These are phyloP conservation scores for Boletus albobrunnescens DNA, from an alignment of 1,284 basidiomycete species.

Conservation along the genomic window DNA sequence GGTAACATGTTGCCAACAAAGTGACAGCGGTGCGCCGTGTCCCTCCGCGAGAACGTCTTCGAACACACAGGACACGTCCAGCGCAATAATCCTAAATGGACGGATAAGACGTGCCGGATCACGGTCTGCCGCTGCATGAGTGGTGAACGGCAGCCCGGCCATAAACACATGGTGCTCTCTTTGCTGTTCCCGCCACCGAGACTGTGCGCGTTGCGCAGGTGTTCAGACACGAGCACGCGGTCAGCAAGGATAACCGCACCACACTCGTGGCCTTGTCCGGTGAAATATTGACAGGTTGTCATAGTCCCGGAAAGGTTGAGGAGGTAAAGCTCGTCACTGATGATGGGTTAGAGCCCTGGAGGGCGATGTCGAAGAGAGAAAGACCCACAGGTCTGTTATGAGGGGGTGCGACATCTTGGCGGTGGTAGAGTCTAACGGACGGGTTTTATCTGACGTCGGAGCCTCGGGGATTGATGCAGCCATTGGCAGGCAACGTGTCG, in stretches of 20 bases:
- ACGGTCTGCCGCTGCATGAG: constrained; percentile 21
- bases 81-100: constrained; percentile 16
- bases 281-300: background rate
- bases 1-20: too few relatives aligned
- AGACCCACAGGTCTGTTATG: too few relatives aligned
- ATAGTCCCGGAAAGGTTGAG: background rate
- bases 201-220: constrained; percentile 4
- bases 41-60: too few relatives aligned
- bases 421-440: too few relatives aligned
- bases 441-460: too few relatives aligned
- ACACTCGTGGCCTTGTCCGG: background rate
- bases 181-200: background rate
- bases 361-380: background rate
- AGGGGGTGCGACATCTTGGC: too few relatives aligned
- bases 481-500: too few relatives aligned
- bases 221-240: background rate
- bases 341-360: background rate
- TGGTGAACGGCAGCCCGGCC: background rate
- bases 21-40: too few relatives aligned
- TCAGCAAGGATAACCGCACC: background rate
- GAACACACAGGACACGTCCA: too few relatives aligned
- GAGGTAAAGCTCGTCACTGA: background rate
- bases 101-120: constrained; percentile 15
- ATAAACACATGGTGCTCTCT: background rate
- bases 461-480: too few relatives aligned